Conservation (phyloP, 352 stramenopile species). For the Globisporangium ultimum region DNA sequence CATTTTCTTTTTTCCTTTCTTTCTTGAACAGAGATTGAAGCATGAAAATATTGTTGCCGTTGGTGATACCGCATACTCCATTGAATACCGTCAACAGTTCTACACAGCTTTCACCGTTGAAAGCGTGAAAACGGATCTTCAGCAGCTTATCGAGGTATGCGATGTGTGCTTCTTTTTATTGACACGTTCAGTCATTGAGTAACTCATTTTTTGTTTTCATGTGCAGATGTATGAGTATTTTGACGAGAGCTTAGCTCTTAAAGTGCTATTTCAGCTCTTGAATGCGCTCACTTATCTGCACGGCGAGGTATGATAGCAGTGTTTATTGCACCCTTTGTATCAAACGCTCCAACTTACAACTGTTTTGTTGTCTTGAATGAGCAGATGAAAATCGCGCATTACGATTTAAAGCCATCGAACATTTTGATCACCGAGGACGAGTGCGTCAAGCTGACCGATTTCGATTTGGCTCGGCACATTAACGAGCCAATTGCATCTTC, state of each 20-base stretch:
- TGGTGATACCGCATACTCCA: constrained; percentile 50
- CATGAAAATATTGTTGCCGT: constrained; percentile 70
- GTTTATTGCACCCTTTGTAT: background rate
- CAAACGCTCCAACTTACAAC: constrained; percentile 3
- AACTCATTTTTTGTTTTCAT: background rate
- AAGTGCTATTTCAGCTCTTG: constrained; percentile 63
- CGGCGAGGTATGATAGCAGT: constrained; percentile 43
- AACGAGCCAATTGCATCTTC: constrained; percentile 55
- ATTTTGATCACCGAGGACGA: constrained; percentile 91
- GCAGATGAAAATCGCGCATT: constrained; percentile 76
- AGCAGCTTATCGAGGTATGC: constrained; percentile 67
- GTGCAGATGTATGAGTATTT: constrained; percentile 55
- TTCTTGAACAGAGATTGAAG: constrained; percentile 44
- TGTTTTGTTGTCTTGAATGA: background rate
- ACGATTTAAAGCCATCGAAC: constrained; percentile 97
- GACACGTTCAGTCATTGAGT: background rate
- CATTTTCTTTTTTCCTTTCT: background rate
- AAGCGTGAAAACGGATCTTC: constrained; percentile 64
- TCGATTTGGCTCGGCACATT: constrained; percentile 77
- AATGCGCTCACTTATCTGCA: constrained; percentile 71
- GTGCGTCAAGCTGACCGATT: constrained; percentile 90
- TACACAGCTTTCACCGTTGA: constrained; percentile 81
- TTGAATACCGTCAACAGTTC: constrained; percentile 62
- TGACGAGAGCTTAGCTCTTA: constrained; percentile 55
- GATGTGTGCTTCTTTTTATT: background rate